Base-by-base conservation (phyloP, 139 green algal genomes). In the Coccomyxa sp. region DNA sequence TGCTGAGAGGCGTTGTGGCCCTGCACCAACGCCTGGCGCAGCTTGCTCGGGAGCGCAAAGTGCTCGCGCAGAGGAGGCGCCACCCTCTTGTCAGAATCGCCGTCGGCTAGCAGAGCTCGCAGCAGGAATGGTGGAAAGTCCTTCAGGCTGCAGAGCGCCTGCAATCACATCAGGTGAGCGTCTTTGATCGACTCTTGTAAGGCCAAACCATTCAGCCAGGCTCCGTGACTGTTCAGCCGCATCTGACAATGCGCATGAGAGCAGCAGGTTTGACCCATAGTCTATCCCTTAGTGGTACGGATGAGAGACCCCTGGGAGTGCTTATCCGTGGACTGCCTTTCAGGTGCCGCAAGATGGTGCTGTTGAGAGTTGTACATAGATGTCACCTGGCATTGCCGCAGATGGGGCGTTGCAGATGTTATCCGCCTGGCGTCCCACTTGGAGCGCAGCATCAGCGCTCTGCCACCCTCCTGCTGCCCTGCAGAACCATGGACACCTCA, bases 1-100 rank as follows among this genome's bases (percentile, higher is more conserved):
- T 86, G 83, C 86, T 95, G 91, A n/a, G 86, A 89, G 7, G 50
- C 16, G 73, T 95, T 94, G 82, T 88, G 41, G n/a, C n/a, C 58
- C 38, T 77, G 54, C 64, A 93, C 16, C 77, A 0, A 69, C 77
- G 0, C 33, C 6, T 31, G 37, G 33, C 75, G 91, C 73, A 2
- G 38, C 31, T 9, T 70, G 10, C 2, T 82, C 78, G 77, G 91
- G 72, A 6, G 16, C 71, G 44, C 44, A 54, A n/a, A n/a, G n/a
- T n/a, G n/a, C n/a, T n/a, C n/a, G n/a, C n/a, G n/a, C n/a, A n/a
- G n/a, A n/a, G n/a, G n/a, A n/a, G n/a, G 44, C 73, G 8, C 10
- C 33, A 34, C 24, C 8, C 41, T 31, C 40, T 37, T 77, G 36
- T 27, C 31, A 31, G 12, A 37, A 9, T 18, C 27, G 37, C 40